Percentiles rank a stretch among this genome's conserved stretches.
Evolutionary conservation across 257 asterid genomes (phyloP).

Genomic region (Leptodermis oblonga): DNA sequence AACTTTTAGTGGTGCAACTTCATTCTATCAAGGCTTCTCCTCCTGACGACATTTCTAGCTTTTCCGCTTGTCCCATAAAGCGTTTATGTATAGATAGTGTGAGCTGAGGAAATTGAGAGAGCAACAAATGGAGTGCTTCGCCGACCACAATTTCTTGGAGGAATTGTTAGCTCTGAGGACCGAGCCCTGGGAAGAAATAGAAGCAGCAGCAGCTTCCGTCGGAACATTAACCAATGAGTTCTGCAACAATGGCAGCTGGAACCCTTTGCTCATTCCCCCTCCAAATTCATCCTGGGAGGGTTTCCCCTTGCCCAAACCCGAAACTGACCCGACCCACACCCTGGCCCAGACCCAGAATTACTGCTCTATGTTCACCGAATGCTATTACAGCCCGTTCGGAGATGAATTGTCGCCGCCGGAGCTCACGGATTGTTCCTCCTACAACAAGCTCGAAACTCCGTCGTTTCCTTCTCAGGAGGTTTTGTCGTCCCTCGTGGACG

Average conservation of each 20-base stretch:
- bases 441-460: conserved; percentile 21
- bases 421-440: conserved; percentile 28
- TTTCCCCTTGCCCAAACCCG: conserved; percentile 13
- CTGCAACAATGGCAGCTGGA: conserved; percentile 16
- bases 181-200: conserved; percentile 22
- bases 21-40: conserved; percentile 25
- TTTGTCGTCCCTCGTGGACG: conserved; percentile 25
- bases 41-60: not conserved
- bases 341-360: conserved; percentile 7
- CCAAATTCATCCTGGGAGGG: conserved; percentile 24
- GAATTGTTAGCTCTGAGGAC: conserved; percentile 41
- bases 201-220: conserved; percentile 16
- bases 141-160: conserved; percentile 39
- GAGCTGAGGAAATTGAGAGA: not conserved
- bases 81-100: conserved; percentile 29
- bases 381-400: conserved; percentile 29
- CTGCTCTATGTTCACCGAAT: conserved; percentile 15
- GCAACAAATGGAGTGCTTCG: conserved; percentile 45
- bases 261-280: conserved; percentile 1
- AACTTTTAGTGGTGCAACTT: conserved; percentile 15
- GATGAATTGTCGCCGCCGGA: conserved; percentile 40
- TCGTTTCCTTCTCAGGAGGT: conserved; percentile 28
- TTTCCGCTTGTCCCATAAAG: conserved; percentile 10
- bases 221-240: conserved; percentile 21
- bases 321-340: conserved; percentile 23